A percentile compares a stretch with the other conserved stretches of the same genome.
These are phyloP conservation scores for Dorcoceras hygrometricum DNA, from an alignment of 257 asterid species.

Conservation along the genomic window DNA sequence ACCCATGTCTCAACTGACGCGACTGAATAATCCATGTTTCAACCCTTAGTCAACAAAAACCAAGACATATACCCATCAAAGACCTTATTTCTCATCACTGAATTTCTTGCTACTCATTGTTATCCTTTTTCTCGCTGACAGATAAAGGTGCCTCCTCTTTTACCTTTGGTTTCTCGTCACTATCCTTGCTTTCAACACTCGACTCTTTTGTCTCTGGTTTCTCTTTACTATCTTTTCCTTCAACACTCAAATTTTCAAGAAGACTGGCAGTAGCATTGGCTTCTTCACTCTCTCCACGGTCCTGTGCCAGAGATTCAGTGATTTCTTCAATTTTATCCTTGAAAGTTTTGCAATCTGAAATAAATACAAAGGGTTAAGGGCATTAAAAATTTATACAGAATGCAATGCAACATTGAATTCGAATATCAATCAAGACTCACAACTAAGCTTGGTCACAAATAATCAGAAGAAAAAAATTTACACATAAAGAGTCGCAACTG, in stretches of 20 bases:
- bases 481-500: neutral
- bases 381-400: neutral
- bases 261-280: slow-evolving; percentile 57
- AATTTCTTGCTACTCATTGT: slow-evolving; percentile 10
- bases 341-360: slow-evolving; percentile 76
- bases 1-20: slow-evolving; percentile 16
- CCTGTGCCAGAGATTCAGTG: slow-evolving; percentile 52
- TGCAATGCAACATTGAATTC: neutral
- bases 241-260: slow-evolving; percentile 60
- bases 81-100: slow-evolving; percentile 32
- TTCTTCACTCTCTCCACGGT: slow-evolving; percentile 44
- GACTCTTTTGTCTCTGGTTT: slow-evolving; percentile 44
- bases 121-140: slow-evolving; percentile 42
- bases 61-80: slow-evolving; percentile 23
- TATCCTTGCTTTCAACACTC: slow-evolving; percentile 39
- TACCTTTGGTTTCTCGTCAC: slow-evolving; percentile 49
- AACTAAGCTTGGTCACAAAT: neutral
- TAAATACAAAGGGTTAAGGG: neutral
- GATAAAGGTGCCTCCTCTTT: slow-evolving; percentile 56
- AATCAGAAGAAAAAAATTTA: too few relatives aligned
- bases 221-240: slow-evolving; percentile 46
- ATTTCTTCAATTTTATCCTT: slow-evolving; percentile 70
- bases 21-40: slow-evolving; percentile 12
- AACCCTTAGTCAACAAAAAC: slow-evolving; percentile 26
- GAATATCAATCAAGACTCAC: neutral